phyloP scores from a whole-genome alignment of 306 rosid genomes.

The Sphenostylis stenocarpa region DNA sequence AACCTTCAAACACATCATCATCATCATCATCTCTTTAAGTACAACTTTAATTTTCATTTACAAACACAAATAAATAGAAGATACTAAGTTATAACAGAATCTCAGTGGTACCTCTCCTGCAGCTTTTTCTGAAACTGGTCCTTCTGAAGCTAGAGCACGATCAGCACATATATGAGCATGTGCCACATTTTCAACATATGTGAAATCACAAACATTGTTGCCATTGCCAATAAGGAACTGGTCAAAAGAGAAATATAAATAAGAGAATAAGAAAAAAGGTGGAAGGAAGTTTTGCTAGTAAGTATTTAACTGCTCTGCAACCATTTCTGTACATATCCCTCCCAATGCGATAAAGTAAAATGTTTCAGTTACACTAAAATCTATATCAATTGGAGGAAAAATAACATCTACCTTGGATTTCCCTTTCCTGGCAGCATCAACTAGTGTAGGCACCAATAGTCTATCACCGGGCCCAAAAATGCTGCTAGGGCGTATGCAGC shows the following conservation, averaged over 20 bases:
- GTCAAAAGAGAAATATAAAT: conserved; percentile 35
- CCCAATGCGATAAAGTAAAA: neutral
- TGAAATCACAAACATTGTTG: conserved; percentile 79
- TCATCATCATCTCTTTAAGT: neutral
- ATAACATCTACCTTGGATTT: conserved; percentile 71
- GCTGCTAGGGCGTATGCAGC: conserved; percentile 96
- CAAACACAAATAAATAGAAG: neutral
- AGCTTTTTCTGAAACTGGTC: conserved; percentile 68
- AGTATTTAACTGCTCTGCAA: neutral
- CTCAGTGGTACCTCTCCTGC: conserved; percentile 72
- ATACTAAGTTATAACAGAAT: neutral
- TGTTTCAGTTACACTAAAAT: neutral
- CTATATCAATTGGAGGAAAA: conserved; percentile 6
- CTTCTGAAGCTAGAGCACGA: conserved; percentile 78
- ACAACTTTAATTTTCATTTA: conserved; percentile 15
- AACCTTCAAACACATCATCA: neutral
- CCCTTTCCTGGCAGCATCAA: conserved; percentile 82
- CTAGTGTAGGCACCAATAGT: conserved; percentile 77
- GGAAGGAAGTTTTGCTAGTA: neutral
- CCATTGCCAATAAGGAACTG: conserved; percentile 97
- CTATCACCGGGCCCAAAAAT: conserved; percentile 96
- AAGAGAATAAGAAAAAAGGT: conserved; percentile 17
- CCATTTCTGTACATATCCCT: conserved; percentile 15
- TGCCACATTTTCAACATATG: conserved; percentile 95
- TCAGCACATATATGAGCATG: conserved; percentile 96